Base-by-base conservation (phyloP, 1,139 yeast species). In the Yamadazyma membranifaciens region DNA sequence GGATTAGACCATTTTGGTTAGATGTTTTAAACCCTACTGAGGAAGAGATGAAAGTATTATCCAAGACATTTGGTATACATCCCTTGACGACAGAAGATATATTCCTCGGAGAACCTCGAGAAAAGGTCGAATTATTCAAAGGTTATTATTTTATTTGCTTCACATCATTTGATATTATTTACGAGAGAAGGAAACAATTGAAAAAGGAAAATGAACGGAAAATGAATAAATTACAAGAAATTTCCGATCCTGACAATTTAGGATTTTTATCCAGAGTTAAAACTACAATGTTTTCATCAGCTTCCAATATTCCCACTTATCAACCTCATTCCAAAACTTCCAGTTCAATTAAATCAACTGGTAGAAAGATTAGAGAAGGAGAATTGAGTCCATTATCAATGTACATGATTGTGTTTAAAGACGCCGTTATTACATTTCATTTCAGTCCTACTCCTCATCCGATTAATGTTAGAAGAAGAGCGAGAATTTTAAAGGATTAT, bases 11-110 rank as follows among this genome's bases (percentile, higher is more conserved):
- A 4, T 87, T 87, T 56, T 92, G 98, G 98, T 71, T 92, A 9
- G 98, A 92, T 61, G 87, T 92, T 16, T 67, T 87, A 42, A 85
- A 89, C 54, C 98, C 98, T 2, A 87, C 96, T 0, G 98, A 91
- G 54, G 96, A 87, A 48, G 98, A 92, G 61, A 91, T 92, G 96
- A 89, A 89, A 58, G 94, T 87, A 0, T 57, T 92, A 12, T 81
- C 95, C 22, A 89, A 89, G 54, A 82, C 97, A 0, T 92, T 92
- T 63, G 95, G 95, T 0, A 87, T 91, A 45, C 98, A 91, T 61
- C 98, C 98, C 0, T 75, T 91, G 54, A 92, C 98, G 0, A 87
- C 97, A 0, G 98, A 92, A 59, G 98, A 92, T 67, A 92, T 92
- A 41, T 87, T 87, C 50, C 69, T 91, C 28, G 96, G 96, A 2